Conservation (phyloP, 225 moss, liverwort and hornwort genomes). For the Pseudoscleropodium purum region DNA sequence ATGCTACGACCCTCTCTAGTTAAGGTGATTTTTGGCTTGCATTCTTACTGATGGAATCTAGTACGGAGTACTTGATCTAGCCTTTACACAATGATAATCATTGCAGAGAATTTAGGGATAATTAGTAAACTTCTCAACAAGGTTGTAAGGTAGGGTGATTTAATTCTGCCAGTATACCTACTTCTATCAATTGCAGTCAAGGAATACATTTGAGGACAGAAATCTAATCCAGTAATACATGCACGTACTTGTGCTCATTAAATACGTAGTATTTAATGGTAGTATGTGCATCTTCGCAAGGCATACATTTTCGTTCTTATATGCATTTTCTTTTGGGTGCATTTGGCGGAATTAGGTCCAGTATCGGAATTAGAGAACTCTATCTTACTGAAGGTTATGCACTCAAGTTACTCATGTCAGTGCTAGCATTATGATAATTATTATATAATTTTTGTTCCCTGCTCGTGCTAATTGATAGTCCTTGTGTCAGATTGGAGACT, state of each 20-base stretch:
- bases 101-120: not conserved
- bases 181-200: not conserved
- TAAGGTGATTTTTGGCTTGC: slow-evolving; percentile 37
- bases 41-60: not conserved
- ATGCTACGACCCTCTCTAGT: slow-evolving; percentile 82
- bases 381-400: not conserved
- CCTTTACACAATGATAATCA: not conserved
- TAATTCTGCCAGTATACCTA: not conserved
- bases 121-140: not conserved
- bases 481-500: slow-evolving; percentile 72
- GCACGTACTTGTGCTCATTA: not conserved
- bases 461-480: not conserved
- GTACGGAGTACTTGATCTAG: not conserved
- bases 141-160: not conserved
- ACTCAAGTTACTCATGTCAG: not conserved
- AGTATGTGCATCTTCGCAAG: not conserved
- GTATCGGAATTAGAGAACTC: not conserved
- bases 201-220: not conserved
- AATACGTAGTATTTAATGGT: too few species aligned
- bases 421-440: not conserved
- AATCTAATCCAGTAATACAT: not conserved
- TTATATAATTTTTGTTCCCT: not conserved
- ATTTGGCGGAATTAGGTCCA: not conserved
- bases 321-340: too few species aligned
- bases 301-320: not conserved